A percentile compares a stretch with the other conserved stretches of the same genome.
Evolutionary conservation across 495 filamentous ascomycete genomes (phyloP).

Genomic region (Aspergillus hancockii): DNA sequence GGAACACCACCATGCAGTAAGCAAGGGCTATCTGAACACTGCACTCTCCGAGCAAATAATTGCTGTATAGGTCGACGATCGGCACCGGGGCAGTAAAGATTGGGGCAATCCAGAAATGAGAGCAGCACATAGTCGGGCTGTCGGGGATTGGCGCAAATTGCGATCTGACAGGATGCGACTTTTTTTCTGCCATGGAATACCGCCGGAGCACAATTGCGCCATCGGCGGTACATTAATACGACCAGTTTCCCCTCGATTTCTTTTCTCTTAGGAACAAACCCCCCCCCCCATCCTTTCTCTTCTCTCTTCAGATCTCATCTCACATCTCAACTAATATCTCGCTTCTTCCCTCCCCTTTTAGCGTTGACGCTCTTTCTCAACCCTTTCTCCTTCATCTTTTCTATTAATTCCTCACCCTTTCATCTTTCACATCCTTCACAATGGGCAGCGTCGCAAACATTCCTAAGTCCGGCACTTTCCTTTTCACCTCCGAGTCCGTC

Average conservation of each 20-base stretch:
- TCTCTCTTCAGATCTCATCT: conserved; percentile 3
- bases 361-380: conserved; percentile 13
- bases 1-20: background rate
- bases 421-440: conserved; percentile 38
- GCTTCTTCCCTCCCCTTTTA: conserved; percentile 21
- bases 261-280: conserved; percentile 13
- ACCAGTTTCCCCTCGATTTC: conserved; percentile 18
- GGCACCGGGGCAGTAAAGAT: background rate
- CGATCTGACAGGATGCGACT: background rate
- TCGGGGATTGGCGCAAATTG: background rate
- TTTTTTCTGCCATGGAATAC: conserved; percentile 22
- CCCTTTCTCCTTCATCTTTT: conserved; percentile 15
- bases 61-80: background rate
- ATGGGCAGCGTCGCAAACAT: conserved; percentile 62
- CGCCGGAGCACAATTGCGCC: conserved; percentile 28
- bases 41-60: background rate
- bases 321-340: background rate
- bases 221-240: conserved; percentile 33
- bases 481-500: conserved; percentile 99
- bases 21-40: background rate
- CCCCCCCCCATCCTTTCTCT: conserved; percentile 4
- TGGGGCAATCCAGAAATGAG: background rate
- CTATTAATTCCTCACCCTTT: conserved; percentile 11
- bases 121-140: background rate
- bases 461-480: conserved; percentile 73